Evolutionary conservation across 306 rosid genomes (phyloP), one percentile per base, ranked within the genome.

Genomic region (Medicago arabica): DNA sequence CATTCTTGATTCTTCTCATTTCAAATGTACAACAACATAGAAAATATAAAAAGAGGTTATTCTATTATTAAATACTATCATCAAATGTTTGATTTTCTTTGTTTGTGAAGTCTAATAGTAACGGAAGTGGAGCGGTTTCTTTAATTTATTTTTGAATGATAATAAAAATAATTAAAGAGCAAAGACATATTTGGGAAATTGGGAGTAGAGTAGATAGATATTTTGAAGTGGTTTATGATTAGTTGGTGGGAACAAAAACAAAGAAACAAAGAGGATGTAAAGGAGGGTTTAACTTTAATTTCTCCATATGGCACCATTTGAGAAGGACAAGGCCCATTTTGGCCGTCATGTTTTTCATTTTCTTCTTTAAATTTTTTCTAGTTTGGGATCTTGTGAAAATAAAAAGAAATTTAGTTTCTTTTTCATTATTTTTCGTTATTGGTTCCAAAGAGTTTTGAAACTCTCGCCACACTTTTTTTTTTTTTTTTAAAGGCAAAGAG

Each of bases 41-140:
- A 44, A 44, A 44, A 44, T 0, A n/a, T 16, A 63, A 49, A 84
- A 82, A 57, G 54, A 85, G 87, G 76, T 36, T 55, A 72, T n/a
- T 49, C 54, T 36, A 49, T 28, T 28, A 74, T 18, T 39, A 66
- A 79, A 81, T 71, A 71, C 51, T 80, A 60, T 28, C n/a, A n/a
- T n/a, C n/a, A n/a, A n/a, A 64, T 57, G 59, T 80, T 71, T 80
- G 47, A 15, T 78, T 80, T 53, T 28, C 13, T 63, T 67, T 11
- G 49, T 54, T 77, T 66, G 58, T 12, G 31, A 5, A 38, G n/a
- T n/a, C 2, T 67, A 43, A 4, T 67, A 67, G 16, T 21, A 81
- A 74, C 80, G 75, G 39, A 71, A 72, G 86, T 79, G 89, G 91
- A 90, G 87, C 90, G 81, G 97, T 87, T 94, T 67, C 81, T 54